Evolutionary conservation across 179 eudicot genomes (phyloP), one percentile per base, ranked within the genome.

Genomic region (Amaranthus tricolor): DNA sequence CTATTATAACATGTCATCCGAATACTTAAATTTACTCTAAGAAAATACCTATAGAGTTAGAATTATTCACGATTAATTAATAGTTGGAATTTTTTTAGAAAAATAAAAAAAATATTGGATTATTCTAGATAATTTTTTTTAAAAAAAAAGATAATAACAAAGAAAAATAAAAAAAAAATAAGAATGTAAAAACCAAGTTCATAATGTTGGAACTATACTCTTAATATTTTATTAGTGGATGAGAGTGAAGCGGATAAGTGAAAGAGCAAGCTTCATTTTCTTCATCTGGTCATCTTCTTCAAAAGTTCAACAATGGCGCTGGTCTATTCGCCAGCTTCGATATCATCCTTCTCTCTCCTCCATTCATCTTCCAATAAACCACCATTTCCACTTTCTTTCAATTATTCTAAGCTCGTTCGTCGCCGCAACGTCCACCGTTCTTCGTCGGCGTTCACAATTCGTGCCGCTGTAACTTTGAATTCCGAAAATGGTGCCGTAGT

Each of bases 401-500:
- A 45, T 13, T 72, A 74, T 58, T 53, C 50, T 19, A 68, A 68
- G 6, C 45, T 69, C 61, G 14, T 20, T 54, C 61, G 70, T 74
- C 76, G 78, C 68, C 77, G 71, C 20, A 74, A 51, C 20, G 10
- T 81, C 63, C 72, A 19, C 62, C 84, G 78, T 15, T 68, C 76
- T 20, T 52, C 76, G 72, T 14, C 68, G 61, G 11, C 75, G 76
- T 66, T 60, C 66, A 66, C 7, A 15, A 60, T 91, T 61, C 87
- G 81, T 40, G 97, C 94, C 61, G 74, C 97, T 12, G 88, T 88
- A 4, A 84, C 91, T 50, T 81, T 90, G 7, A 89, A 85, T n/a
- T 82, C 96, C 69, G 77, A 80, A 58, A 94, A 94, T 82, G 98
- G 98, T 17, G 85, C 94, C 57, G 84, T 80, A 45, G 65, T 77